Evolutionary conservation across 2,329 filamentous ascomycete genomes (phyloP).

Genomic region (Penicillium verrucosum): DNA sequence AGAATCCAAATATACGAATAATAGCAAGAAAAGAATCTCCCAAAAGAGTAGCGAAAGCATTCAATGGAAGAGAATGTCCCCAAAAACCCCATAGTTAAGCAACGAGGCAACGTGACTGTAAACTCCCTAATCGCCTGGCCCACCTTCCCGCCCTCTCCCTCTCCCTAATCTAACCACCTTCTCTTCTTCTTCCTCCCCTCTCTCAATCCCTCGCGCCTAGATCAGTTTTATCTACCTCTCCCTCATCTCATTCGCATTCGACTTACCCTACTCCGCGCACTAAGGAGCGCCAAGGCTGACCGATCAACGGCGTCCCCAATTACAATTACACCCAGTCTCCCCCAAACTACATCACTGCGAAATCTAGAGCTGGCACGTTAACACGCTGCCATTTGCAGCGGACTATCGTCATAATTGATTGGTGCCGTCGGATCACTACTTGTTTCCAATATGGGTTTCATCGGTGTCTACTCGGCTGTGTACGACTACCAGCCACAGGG

Average conservation of each 20-base stretch:
- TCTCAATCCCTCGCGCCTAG: neutral
- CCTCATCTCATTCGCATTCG: neutral
- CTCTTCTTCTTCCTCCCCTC: neutral
- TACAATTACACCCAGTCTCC: slow-evolving; percentile 6
- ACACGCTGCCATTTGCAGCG: slow-evolving; percentile 14
- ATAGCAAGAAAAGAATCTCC: neutral
- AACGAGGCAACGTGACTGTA: slow-evolving; percentile 26
- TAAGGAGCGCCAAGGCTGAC: slow-evolving; percentile 23
- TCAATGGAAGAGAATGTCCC: neutral
- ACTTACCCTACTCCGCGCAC: slow-evolving; percentile 9
- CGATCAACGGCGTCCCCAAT: slow-evolving; percentile 18
- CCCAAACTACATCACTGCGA: slow-evolving; percentile 12
- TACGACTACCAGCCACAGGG: slow-evolving; percentile 91
- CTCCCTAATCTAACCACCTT: slow-evolving; percentile 16
- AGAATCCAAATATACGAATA: neutral
- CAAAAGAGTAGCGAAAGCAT: neutral
- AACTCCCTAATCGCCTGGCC: slow-evolving; percentile 25
- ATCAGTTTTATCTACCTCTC: neutral
- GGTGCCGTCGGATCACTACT: neutral
- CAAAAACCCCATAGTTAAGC: neutral
- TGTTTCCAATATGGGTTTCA: slow-evolving; percentile 69
- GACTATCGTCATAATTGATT: neutral
- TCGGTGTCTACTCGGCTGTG: slow-evolving; percentile 83
- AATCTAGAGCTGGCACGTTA: slow-evolving; percentile 9
- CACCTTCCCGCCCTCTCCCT: slow-evolving; percentile 22